Evolutionary conservation across 164 flowering plant genomes (phyloP).

Genomic region (Nymphaea colorata): DNA sequence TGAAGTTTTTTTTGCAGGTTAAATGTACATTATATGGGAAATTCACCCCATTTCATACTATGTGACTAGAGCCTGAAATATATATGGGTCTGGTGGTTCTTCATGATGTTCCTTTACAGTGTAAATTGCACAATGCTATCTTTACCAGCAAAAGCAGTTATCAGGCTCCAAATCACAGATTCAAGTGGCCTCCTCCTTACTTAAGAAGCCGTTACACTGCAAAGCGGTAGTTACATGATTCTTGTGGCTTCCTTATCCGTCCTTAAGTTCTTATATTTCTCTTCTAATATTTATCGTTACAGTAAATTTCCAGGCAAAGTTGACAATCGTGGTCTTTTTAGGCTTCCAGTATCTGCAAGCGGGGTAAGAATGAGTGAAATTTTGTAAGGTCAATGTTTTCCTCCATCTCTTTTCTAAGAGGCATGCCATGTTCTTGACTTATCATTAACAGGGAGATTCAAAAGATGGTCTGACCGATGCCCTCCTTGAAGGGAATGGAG

Average conservation of each 20-base stretch:
- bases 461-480: constrained; percentile 13
- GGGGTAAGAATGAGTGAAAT: constrained; percentile 13
- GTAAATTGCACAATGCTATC: constrained; percentile 4
- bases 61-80: neutral
- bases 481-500: constrained; percentile 15
- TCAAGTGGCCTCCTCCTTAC: constrained; percentile 9
- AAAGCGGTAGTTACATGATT: constrained; percentile 11
- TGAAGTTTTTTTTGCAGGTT: too few species aligned
- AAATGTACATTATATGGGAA: too few species aligned
- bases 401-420: neutral
- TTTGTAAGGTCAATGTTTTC: neutral
- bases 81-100: constrained; percentile 15
- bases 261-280: neutral
- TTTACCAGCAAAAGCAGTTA: constrained; percentile 3
- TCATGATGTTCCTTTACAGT: constrained; percentile 13
- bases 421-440: constrained; percentile 2
- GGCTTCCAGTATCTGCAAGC: constrained; percentile 14
- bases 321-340: constrained; percentile 7
- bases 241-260: neutral
- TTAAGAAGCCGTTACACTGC: constrained; percentile 7
- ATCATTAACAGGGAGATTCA: constrained; percentile 27
- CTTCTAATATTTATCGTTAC: constrained; percentile 6
- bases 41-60: too few species aligned
- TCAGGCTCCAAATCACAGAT: constrained; percentile 7
- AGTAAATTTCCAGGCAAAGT: constrained; percentile 12